Percentiles rank a stretch among this genome's conserved stretches.
Evolutionary conservation across 140 eudicot genomes (phyloP).

Genomic region (Senecio squalidus): DNA sequence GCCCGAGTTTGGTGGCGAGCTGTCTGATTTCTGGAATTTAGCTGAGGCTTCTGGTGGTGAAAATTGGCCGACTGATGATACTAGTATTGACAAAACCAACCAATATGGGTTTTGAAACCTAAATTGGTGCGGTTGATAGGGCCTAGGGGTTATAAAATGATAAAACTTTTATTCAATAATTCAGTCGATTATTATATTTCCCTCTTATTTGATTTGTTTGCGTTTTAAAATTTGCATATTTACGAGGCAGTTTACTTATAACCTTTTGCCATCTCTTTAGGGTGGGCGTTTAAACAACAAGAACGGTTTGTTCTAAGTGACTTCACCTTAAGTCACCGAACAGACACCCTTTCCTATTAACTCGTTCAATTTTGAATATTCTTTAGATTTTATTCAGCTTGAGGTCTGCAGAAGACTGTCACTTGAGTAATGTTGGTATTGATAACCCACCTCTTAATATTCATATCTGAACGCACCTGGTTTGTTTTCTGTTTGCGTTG

Average conservation of each 20-base stretch:
- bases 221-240: background rate
- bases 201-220: conserved; percentile 18
- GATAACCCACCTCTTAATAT: background rate
- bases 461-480: background rate
- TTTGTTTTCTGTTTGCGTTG: background rate
- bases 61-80: conserved; percentile 44
- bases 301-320: background rate
- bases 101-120: conserved; percentile 37
- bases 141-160: background rate
- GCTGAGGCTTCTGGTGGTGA: conserved; percentile 41
- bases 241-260: conserved; percentile 13
- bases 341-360: background rate
- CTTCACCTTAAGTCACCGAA: background rate
- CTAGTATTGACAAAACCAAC: too few relatives aligned
- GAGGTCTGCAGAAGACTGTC: background rate
- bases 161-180: conserved; percentile 18
- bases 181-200: conserved; percentile 11
- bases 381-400: background rate
- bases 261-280: too few relatives aligned
- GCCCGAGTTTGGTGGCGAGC: conserved; percentile 46
- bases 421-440: background rate
- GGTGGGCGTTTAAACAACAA: too few relatives aligned
- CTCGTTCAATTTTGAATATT: background rate
- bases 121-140: conserved; percentile 22
- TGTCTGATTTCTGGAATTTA: conserved; percentile 64